Percentiles rank a stretch among this genome's conserved stretches.
These are phyloP conservation scores for Dactylonectria macrodidyma DNA, from an alignment of 2,329 filamentous ascomycete species.

Conservation along the genomic window DNA sequence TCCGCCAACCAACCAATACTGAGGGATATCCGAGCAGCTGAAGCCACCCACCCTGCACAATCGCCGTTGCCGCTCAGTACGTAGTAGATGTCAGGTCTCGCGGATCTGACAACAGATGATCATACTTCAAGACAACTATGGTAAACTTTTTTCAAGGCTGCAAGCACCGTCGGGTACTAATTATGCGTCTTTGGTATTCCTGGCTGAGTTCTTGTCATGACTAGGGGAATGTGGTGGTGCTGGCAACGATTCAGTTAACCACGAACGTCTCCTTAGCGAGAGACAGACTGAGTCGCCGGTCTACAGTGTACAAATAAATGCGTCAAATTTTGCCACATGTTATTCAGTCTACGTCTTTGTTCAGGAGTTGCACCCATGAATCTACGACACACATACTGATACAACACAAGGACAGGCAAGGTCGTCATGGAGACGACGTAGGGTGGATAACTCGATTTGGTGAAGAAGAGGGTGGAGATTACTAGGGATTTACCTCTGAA, in stretches of 20 bases:
- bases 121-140: too few species aligned
- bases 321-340: not conserved
- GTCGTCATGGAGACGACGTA: slow-evolving; percentile 44
- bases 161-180: too few species aligned
- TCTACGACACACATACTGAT: slow-evolving; percentile 3
- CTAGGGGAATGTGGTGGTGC: slow-evolving; percentile 13
- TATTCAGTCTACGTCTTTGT: not conserved
- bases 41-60: not conserved
- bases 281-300: slow-evolving; percentile 16
- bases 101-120: not conserved
- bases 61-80: slow-evolving; percentile 4
- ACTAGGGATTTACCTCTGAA: slow-evolving; percentile 29
- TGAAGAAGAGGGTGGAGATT: slow-evolving; percentile 18
- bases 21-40: slow-evolving; percentile 29
- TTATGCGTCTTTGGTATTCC: not conserved
- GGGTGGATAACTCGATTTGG: slow-evolving; percentile 41
- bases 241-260: slow-evolving; percentile 17
- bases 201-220: not conserved
- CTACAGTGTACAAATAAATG: slow-evolving; percentile 42
- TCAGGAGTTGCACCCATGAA: not conserved
- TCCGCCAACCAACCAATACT: slow-evolving; percentile 24
- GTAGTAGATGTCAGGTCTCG: not conserved
- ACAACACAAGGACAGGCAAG: slow-evolving; percentile 3
- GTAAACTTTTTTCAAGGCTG: too few species aligned
- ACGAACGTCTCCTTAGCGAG: slow-evolving; percentile 7